Evolutionary conservation across 495 filamentous ascomycete genomes (phyloP), one percentile per base, ranked within the genome.

Genomic region (Chaetomidium leptoderma): DNA sequence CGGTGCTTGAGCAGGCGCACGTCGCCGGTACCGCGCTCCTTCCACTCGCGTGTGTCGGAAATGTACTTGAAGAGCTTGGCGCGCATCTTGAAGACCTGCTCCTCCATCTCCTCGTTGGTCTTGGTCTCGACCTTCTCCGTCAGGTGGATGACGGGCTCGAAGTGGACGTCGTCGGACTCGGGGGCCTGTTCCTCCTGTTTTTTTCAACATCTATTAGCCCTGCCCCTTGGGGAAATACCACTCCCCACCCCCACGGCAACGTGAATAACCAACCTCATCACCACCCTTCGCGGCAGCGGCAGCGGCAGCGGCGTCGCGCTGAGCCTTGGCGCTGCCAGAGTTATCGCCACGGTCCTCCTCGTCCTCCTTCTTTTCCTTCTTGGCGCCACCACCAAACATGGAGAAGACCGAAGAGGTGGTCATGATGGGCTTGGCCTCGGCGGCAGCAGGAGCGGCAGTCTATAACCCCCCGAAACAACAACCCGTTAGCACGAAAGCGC

Each of bases 31-130:
- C 95, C 95, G 69, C 95, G 88, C 82, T 99, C 95, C 83, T 97
- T 99, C 95, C 95, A 99, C 77, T 97, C 93, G 72, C 88, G 84
- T 61, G 78, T 78, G 7, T 95, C 90, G 48, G 86, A 80, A 73
- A 96, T 88, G 72, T 97, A 99, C 78, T 90, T 90, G 86, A 99
- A 99, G 53, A 99, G 86, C 83, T 99, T 99, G 70, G 95, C 95
- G 61, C 92, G 88, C 95, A 97, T 97, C 85, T 97, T 97, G 83
- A 97, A 97, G 24, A 81, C 76, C 78, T 96, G 89, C 78, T 97
- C 91, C 79, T 99, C 63, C 48, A 87, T 84, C 81, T 99, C 95
- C 77, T 99, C 95, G 74, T 97, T 93, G 74, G 93, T 97, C 83
- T 96, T 96, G 66, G 84, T 87, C 69, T 96, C 91, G 51, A 97